Evolutionary conservation across 1,284 basidiomycete genomes (phyloP).

Genomic region (Nidula niveotomentosa): DNA sequence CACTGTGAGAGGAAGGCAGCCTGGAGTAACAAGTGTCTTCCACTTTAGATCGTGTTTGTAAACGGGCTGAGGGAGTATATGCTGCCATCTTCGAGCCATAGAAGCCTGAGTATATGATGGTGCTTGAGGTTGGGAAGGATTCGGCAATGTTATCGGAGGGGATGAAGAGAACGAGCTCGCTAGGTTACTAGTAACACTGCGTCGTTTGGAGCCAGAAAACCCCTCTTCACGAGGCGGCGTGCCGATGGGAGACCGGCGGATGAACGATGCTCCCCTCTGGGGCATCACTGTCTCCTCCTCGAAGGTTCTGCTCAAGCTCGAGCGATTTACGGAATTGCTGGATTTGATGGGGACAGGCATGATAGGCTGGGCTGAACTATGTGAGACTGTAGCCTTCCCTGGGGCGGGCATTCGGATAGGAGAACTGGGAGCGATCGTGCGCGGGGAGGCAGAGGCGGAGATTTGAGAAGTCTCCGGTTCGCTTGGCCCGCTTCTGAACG

Average conservation of each 20-base stretch:
- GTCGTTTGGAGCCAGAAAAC: conserved; percentile 48
- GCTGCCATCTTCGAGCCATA: conserved; percentile 86
- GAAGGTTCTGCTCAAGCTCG: conserved; percentile 44
- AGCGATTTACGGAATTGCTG: conserved; percentile 35
- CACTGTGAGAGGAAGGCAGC: conserved; percentile 91
- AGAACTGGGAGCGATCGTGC: conserved; percentile 20
- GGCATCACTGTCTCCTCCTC: conserved; percentile 54
- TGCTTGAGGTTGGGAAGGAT: conserved; percentile 64
- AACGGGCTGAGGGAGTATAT: conserved; percentile 76
- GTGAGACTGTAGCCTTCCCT: conserved; percentile 19
- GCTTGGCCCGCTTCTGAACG: conserved; percentile 61
- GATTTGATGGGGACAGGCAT: conserved; percentile 57
- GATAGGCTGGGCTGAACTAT: conserved; percentile 15
- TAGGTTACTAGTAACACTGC: conserved; percentile 43
- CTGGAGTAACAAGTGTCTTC: conserved; percentile 82
- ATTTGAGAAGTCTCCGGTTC: conserved; percentile 60
- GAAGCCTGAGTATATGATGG: conserved; percentile 64
- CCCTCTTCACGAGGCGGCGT: conserved; percentile 68
- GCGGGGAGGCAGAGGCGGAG: conserved; percentile 41
- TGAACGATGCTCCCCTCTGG: conserved; percentile 32
- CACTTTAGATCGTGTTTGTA: conserved; percentile 92
- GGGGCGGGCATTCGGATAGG: conserved; percentile 4
- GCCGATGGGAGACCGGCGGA: conserved; percentile 59
- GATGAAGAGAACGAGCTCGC: conserved; percentile 46
- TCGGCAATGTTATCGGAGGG: conserved; percentile 49